Evolutionary conservation across 805 yeast genomes (phyloP), one percentile per base, ranked within the genome.

Genomic region (Cyberlindnera suaveolens): DNA sequence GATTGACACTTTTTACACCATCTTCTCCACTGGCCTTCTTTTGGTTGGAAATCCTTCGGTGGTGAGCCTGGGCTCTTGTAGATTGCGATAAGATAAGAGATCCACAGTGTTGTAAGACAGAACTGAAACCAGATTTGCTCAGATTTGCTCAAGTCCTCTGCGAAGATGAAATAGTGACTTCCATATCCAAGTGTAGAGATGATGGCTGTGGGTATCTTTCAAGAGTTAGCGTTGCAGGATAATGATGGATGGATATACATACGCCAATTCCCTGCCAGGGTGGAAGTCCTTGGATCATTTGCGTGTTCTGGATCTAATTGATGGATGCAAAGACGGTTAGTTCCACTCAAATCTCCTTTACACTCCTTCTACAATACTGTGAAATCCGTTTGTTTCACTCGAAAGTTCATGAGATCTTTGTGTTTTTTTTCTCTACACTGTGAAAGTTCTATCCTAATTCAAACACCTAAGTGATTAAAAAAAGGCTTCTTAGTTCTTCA

Each of bases 41-140:
- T 50, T 1, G 78, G 73, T n/a, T 61, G 45, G 55, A 68, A 81
- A 13, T 64, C 58, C 3, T 52, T 42, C 0, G 85, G 80, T 0
- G 93, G 83, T 0, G 71, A 56, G 0, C 97, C 97, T 0, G 98
- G 90, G 9, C 68, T 64, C 4, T 67, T 72, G 18, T 52, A 54
- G 2, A 89, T 80, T 1, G 97, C 97, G 23, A 83, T 53, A 38
- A 64, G 56, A 57, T 91, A 91, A 0, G 90, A 77, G 1, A 85
- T 31, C 95, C 95, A 88, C 3, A 82, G 68, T 75, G 80, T 68
- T 0, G 71, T 55, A 2, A 81, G 50, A 32, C 67, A 64, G 16
- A 64, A 41, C 49, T 82, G 72, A 56, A 73, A 80, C 58, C 66
- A 56, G 1, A 72, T 34, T 50, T 76, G 85, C 16, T 65, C 61